Evolutionary conservation across 768 basidiomycete genomes (phyloP).

Genomic region (Termitomyces sp.): DNA sequence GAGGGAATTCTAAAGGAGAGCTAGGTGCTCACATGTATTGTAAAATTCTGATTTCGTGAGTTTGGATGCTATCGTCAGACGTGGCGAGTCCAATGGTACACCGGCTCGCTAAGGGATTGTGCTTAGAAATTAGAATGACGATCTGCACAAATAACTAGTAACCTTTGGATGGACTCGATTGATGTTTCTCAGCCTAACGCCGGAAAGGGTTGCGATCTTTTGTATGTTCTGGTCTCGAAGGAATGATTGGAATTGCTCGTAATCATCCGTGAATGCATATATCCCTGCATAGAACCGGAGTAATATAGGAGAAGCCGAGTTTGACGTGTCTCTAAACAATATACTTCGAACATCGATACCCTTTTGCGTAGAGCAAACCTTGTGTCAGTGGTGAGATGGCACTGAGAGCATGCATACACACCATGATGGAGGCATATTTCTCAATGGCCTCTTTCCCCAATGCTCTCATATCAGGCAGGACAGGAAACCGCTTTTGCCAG

Average conservation of each 20-base stretch:
- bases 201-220: constrained; percentile 13
- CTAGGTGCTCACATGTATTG: constrained; percentile 21
- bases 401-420: not conserved
- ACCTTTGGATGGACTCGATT: constrained; percentile 27
- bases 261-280: constrained; percentile 22
- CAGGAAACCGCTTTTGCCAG: constrained; percentile 18
- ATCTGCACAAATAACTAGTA: not conserved
- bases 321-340: not conserved
- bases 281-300: not conserved
- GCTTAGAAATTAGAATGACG: not conserved
- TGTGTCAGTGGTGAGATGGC: not conserved
- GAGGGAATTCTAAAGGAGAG: no score
- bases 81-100: constrained; percentile 19
- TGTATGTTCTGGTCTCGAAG: constrained; percentile 18
- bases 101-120: constrained; percentile 21
- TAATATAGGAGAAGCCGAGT: not conserved
- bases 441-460: not conserved
- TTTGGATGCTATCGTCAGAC: constrained; percentile 20
- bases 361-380: not conserved
- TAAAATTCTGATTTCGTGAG: constrained; percentile 27
- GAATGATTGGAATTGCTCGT: constrained; percentile 22
- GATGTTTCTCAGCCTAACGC: constrained; percentile 18
- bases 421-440: constrained; percentile 17
- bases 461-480: not conserved
- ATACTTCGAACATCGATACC: not conserved